Evolutionary conservation across 805 yeast species (phyloP), one percentile per base, ranked within the genome.

Genomic region (Suhomyces sp.): DNA sequence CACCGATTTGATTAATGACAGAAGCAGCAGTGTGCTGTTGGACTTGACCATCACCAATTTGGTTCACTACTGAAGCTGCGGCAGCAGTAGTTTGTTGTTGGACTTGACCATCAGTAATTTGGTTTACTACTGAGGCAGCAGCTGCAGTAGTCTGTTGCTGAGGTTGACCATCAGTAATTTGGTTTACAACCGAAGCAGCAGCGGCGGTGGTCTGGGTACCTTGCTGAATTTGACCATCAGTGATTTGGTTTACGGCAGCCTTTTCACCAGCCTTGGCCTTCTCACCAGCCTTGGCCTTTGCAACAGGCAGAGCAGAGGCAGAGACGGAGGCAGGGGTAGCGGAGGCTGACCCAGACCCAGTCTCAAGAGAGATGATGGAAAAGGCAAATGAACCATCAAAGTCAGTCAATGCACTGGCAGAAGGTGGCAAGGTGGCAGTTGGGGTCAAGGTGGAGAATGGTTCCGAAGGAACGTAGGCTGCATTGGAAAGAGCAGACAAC

Each of bases 201-300:
- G 48, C 34, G 23, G 49, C 41, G 31, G 35, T 47, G 25, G 57
- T 60, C 13, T 50, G 41, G 10, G 8, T 15, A 15, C 18, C 8
- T 11, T 28, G 31, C 57, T 76, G 82, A 53, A 77, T 64, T 62
- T 77, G 82, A 52, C 83, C 83, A 47, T 78, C 84, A 48, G 72
- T 70, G 40, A 78, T 39, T 27, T 38, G 43, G 25, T 35, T 29
- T 8, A 33, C 48, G 22, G 27, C 36, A 20, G 21, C 36, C 13
- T 28, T 30, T 31, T 27, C 33, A 30, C 29, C 37, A n/a, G 25
- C 39, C 26, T 14, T n/a, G 9, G 14, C 24, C 11, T 28, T 40
- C 22, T 46, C 40, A 18, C 51, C 36, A 31, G 26, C 24, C 26
- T 22, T 14, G 17, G 26, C 38, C 22, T 28, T 25, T 20, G 49